phyloP scores from a whole-genome alignment of 1,284 basidiomycete species.

The Wallemia mellicola region DNA sequence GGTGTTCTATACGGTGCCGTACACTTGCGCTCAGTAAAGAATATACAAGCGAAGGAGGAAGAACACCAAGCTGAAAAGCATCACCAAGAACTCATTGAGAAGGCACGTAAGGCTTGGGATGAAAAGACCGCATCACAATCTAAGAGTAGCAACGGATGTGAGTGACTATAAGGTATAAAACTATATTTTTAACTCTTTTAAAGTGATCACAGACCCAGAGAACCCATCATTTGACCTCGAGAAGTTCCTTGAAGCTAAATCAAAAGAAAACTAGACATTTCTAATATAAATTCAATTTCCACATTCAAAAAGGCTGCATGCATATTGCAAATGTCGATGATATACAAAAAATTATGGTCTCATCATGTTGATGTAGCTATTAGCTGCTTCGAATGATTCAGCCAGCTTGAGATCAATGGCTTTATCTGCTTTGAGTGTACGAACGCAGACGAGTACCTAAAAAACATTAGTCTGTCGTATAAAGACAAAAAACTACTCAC shows the following conservation, averaged over 20 bases:
- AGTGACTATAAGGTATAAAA: constrained; percentile 22
- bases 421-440: constrained; percentile 46
- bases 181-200: no score
- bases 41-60: constrained; percentile 25
- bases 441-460: constrained; percentile 60
- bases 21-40: constrained; percentile 48
- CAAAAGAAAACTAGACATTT: constrained; percentile 3
- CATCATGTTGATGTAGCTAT: constrained; percentile 42
- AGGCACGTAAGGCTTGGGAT: constrained; percentile 76
- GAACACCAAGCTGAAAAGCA: constrained; percentile 45
- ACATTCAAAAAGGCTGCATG: not conserved
- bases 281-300: not conserved
- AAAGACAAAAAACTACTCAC: constrained; percentile 24
- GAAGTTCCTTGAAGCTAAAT: constrained; percentile 33
- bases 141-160: constrained; percentile 13
- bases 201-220: constrained; percentile 74
- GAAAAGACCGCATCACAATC: constrained; percentile 12
- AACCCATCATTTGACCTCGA: constrained; percentile 90
- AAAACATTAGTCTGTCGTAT: constrained; percentile 1
- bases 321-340: not conserved
- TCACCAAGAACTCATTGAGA: constrained; percentile 43
- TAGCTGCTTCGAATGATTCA: constrained; percentile 77
- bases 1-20: constrained; percentile 78
- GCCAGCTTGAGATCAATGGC: constrained; percentile 51
- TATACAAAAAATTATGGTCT: not conserved